These are phyloP conservation scores for Phaeosphaeria sp. DNA, from an alignment of 2,329 filamentous ascomycete genomes.

Conservation along the genomic window DNA sequence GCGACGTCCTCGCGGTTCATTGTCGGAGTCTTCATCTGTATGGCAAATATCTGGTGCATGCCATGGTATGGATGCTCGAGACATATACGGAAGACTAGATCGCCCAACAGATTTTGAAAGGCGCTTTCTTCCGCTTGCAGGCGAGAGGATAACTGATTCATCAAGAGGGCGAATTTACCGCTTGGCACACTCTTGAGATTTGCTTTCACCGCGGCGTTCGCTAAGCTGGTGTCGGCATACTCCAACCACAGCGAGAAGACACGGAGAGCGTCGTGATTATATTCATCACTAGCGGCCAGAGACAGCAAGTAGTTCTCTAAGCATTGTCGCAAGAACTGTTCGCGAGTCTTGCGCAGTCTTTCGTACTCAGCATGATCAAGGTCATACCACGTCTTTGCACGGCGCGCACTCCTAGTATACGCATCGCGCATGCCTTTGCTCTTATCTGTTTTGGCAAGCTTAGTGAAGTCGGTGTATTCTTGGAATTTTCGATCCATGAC, in stretches of 20 bases:
- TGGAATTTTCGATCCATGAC: conserved; percentile 80
- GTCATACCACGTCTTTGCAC: conserved; percentile 87
- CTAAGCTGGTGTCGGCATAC: conserved; percentile 74
- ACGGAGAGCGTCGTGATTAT: conserved; percentile 87
- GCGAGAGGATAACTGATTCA: conserved; percentile 97
- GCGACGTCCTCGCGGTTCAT: conserved; percentile 54
- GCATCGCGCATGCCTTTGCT: conserved; percentile 54
- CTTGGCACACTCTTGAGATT: conserved; percentile 79
- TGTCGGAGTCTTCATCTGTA: conserved; percentile 58
- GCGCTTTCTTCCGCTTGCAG: conserved; percentile 71
- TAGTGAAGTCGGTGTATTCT: conserved; percentile 77
- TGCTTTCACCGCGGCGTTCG: conserved; percentile 77
- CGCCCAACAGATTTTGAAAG: conserved; percentile 79
- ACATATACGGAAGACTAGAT: conserved; percentile 82
- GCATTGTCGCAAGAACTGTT: conserved; percentile 84
- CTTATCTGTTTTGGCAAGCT: conserved; percentile 59
- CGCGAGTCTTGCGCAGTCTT: conserved; percentile 75
- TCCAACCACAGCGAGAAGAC: conserved; percentile 96
- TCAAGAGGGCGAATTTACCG: conserved; percentile 87
- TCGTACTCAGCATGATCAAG: conserved; percentile 88
- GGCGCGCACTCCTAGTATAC: conserved; percentile 66
- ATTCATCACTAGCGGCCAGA: conserved; percentile 81
- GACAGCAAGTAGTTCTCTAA: conserved; percentile 92
- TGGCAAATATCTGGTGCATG: conserved; percentile 94
- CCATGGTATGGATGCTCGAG: conserved; percentile 94